Base-by-base conservation (phyloP, 495 filamentous ascomycete genomes). In the Annulohypoxylon nitens region DNA sequence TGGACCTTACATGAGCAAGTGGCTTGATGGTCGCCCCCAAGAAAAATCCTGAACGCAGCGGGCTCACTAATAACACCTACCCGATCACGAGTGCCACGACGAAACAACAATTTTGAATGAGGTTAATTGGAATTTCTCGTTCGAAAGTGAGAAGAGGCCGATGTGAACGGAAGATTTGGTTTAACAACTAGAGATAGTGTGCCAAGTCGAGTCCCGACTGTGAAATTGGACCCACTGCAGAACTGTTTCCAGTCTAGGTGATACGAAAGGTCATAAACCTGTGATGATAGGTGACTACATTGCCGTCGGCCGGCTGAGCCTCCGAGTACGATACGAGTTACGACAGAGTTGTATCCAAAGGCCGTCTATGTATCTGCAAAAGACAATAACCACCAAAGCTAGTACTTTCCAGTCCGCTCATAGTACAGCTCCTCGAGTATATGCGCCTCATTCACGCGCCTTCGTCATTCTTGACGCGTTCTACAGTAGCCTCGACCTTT, bases 1-100 rank as follows among this genome's bases (percentile, higher is more conserved):
- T 82, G 96, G 95, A 6, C 92, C 90, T 18, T 97, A 94, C 67
- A 95, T 97, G 93, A 91, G 88, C 72, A 97, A 97, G 82, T 86
- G 83, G 83, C 71, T 86, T 45, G 82, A 86, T 67, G 84, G 83
- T 9, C 78, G 82, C 9, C 69, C 67, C 9, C 64, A 74, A 50
- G 57, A 71, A 7, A 59, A 68, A 33, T 45, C 59, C 16, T 70
- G 53, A 75, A 50, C 26, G 20, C 30, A 59, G 48, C 12, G 16
- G 36, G 48, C n/a, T 12, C 25, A 26, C 14, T 12, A 18, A 6
- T 60, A 33, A 57, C 6, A 30, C 14, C 4, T 36, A 37, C 14
- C 33, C 9, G 16, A 57, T 23, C 33, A 33, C 26, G 0, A 36
- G 33, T 30, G 3, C 30, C 4, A 57, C 4, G 12, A 23, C 25